Evolutionary conservation across 192 early-diverging fungal species (phyloP), one percentile per base, ranked within the genome.

Genomic region (Linnemannia zychae): DNA sequence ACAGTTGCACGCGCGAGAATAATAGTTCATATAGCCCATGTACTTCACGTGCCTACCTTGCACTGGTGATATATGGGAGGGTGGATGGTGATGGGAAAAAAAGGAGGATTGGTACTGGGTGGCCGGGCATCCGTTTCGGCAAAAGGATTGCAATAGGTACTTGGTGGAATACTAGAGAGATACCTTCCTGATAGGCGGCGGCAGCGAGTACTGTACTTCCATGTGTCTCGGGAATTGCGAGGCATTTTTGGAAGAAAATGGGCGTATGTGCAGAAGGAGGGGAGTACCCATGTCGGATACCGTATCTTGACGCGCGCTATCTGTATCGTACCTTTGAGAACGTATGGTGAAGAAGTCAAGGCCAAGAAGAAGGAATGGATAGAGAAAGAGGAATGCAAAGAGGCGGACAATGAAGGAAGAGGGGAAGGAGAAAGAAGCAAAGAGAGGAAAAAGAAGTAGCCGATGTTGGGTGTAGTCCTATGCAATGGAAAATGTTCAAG

Each of bases 281-380:
- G 40, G 4, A 3, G 40, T 44, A 44, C 40, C 57, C 57, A 11
- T 63, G 57, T 31, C 28, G 24, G 57, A 31, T 63, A 63, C 57
- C 16, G 9, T 4, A 11, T 2, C 5, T 17, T 3, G 28, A 33
- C n/a, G n/a, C 53, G 28, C 28, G 40, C 40, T 44, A 44, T 63
- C 28, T 22, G 57, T 63, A 63, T 63, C 57, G 57, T 63, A 63
- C 31, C 57, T 63, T 63, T 63, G 28, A 22, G 28, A 63, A 63
- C 12, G 28, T 63, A 63, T 57, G n/a, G 11, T 5, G 4, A n/a
- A 6, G 6, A 53, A n/a, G 50, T n/a, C n/a, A n/a, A 3, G 7
- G 50, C 0, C 20, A 53, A 53, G 50, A 53, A 53, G 50, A 6
- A 53, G n/a, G 20, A 15, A 53, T 15, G n/a, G n/a, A 57, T 28